Base-by-base conservation (phyloP, 1,284 basidiomycete genomes). In the Fomitopsis schrenkii region DNA sequence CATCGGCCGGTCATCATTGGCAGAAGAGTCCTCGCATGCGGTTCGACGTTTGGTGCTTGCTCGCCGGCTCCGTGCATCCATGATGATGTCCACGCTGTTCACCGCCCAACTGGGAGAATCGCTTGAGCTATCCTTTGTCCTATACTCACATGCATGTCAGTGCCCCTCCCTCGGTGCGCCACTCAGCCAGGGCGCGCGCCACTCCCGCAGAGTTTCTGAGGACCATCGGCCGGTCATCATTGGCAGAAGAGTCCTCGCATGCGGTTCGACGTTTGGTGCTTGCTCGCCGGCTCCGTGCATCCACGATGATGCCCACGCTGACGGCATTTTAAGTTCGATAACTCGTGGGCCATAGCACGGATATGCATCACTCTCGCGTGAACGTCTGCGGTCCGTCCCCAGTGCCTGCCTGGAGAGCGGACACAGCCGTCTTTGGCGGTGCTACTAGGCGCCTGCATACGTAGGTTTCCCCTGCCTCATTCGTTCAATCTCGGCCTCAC, bases 391-490 rank as follows among this genome's bases (percentile, higher is more conserved):
- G 33, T 12, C n/a, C 17, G 40, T 55, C 22, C 3, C 4, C 30
- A 40, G 19, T 19, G 15, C 30, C 40, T 41, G 36, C 41, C 30
- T 35, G 15, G 38, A 9, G n/a, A 48, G 35, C 59, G 7, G 36
- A 60, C 44, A 46, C 17, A 55, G 28, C 59, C 42, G 17, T 19
- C 59, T 60, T 60, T 48, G 59, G 59, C 35, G 2, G 44, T 36
- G 35, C n/a, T 26, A 33, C n/a, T 26, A 33, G 41, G 59, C 59
- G 59, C 59, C 45, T 42, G 59, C 28, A 15, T 60, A 50, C 26
- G 44, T 50, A n/a, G 44, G 12, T 46, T 4, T 19, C 17, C 0
- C 58, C 54, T 50, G 59, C 59, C 54, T 33, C 22, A 55, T 59
- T 36, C 3, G 19, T 33, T n/a, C 22, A 38, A 35, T 26, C 30